These are phyloP conservation scores for Misopates orontium DNA, from an alignment of 257 asterid genomes.

Conservation along the genomic window DNA sequence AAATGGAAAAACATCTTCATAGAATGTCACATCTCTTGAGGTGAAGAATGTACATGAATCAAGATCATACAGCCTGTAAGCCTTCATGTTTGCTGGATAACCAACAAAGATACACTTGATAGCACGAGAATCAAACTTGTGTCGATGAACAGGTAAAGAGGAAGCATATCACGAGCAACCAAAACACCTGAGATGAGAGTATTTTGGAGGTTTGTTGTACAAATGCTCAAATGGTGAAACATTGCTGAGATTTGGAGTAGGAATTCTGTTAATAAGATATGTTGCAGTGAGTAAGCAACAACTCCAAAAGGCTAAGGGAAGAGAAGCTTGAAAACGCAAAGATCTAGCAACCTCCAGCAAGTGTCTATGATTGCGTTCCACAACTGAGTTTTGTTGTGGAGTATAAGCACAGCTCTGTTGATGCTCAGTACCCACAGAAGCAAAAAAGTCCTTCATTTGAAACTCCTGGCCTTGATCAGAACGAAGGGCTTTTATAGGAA, in stretches of 20 bases:
- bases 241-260: background rate
- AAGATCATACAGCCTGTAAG: background rate
- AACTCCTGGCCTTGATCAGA: background rate
- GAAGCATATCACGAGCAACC: background rate
- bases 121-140: background rate
- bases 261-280: background rate
- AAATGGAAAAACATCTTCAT: background rate
- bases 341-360: background rate
- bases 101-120: background rate
- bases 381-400: background rate
- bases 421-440: background rate
- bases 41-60: background rate
- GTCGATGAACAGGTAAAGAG: too few species aligned
- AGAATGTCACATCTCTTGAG: background rate
- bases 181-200: background rate
- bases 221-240: background rate
- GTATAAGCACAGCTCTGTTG: background rate
- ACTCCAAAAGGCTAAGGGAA: background rate
- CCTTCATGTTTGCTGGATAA: background rate
- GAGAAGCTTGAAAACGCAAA: background rate
- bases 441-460: background rate
- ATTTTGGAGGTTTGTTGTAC: background rate
- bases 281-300: background rate
- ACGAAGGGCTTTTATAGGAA: background rate
- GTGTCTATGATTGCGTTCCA: background rate